Percentiles rank a stretch among this genome's conserved stretches.
Evolutionary conservation across 257 asterid species (phyloP).

Genomic region (Fraxinus excelsior): DNA sequence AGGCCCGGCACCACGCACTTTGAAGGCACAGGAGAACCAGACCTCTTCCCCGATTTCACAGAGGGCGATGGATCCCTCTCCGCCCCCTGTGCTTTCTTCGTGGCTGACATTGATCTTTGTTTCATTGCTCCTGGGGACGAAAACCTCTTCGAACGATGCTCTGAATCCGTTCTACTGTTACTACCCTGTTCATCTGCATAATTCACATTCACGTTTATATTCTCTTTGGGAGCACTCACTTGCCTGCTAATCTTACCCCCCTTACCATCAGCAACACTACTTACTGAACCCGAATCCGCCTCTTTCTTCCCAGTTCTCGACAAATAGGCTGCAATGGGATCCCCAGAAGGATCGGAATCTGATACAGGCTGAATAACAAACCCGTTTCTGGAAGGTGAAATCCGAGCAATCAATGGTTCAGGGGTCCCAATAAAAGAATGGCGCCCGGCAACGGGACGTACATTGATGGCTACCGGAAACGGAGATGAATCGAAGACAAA

Average conservation of each 20-base stretch:
- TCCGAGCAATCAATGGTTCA: conserved; percentile 69
- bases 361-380: conserved; percentile 75
- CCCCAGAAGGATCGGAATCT: conserved; percentile 52
- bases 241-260: conserved; percentile 32
- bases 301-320: conserved; percentile 47
- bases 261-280: conserved; percentile 20
- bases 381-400: conserved; percentile 48
- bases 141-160: conserved; percentile 62
- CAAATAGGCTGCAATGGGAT: conserved; percentile 55
- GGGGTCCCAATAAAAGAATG: conserved; percentile 79
- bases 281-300: conserved; percentile 8
- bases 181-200: conserved; percentile 21
- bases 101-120: conserved; percentile 66
- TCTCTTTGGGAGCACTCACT: conserved; percentile 54
- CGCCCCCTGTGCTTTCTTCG: conserved; percentile 45
- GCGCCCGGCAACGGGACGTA: conserved; percentile 81
- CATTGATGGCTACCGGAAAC: conserved; percentile 61
- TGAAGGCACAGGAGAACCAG: conserved; percentile 86
- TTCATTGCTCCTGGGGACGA: conserved; percentile 64
- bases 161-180: conserved; percentile 29
- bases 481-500: conserved; percentile 72
- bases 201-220: conserved; percentile 48
- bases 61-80: conserved; percentile 89
- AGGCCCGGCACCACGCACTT: conserved; percentile 89
- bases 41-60: conserved; percentile 60